Base-by-base conservation (phyloP, 768 basidiomycete genomes). In the Pleurotus pulmonarius region DNA sequence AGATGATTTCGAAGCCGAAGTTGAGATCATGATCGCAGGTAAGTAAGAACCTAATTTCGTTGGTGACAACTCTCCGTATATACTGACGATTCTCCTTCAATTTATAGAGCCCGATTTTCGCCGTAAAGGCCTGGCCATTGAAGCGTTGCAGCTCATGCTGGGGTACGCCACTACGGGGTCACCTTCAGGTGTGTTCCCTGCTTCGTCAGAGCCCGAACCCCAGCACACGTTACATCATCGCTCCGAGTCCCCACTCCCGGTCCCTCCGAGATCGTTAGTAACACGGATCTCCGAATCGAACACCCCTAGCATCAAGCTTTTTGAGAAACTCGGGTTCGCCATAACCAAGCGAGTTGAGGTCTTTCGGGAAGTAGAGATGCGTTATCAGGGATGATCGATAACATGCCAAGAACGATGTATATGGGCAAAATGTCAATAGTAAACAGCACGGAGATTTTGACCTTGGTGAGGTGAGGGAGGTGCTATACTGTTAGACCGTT, bases 11-110 rank as follows among this genome's bases (percentile, higher is more conserved):
- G 86, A 93, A 59, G 90, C 83, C 2, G 95, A 98, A 65, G 82
- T 86, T 24, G 93, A 96, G 68, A 86, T 96, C 58, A 98, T 96
- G 94, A 88, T 96, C 58, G 93, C 94, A 63, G 89, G 91, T 86
- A 59, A 56, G 74, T 61, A 29, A 40, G 29, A 34, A 34, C 29
- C 29, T 11, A 34, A 34, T 34, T 34, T 34, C 9, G 29, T 34
- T 34, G 29, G 38, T 12, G 39, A 12, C 38, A 16, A 16, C 38
- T 47, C 26, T 24, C 16, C 13, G 46, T 55, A 37, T 9, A 15
- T 46, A 16, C n/a, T 20, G 34, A 25, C 6, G 2, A n/a, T 12
- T 49, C 20, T n/a, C 15, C 51, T 38, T 3, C 49, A n/a, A 38
- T 12, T 11, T 8, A 55, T n/a, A 92, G 91, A 92, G 60, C 73